phyloP scores from a whole-genome alignment of 768 basidiomycete genomes.

The Cubamyces lactineus region DNA sequence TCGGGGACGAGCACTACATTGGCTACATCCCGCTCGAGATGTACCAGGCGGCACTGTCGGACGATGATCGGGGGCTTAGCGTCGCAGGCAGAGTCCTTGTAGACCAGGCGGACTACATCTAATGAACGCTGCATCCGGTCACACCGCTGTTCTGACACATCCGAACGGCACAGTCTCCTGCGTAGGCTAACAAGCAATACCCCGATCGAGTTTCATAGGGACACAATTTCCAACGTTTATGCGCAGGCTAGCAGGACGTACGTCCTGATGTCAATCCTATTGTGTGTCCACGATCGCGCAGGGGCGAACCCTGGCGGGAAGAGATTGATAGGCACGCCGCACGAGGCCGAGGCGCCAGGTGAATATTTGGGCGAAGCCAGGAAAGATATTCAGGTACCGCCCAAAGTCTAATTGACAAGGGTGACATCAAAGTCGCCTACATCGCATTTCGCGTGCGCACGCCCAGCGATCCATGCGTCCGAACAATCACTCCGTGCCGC shows the following conservation, averaged over 20 bases:
- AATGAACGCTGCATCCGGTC: neutral
- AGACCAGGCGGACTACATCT: constrained; percentile 9
- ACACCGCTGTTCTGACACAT: neutral
- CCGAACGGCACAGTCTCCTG: neutral
- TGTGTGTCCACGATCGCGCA: neutral
- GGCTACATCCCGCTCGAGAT: constrained; percentile 51
- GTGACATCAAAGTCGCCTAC: neutral
- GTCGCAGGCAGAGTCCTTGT: constrained; percentile 27
- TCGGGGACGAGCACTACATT: constrained; percentile 55
- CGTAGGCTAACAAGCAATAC: neutral
- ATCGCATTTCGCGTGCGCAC: neutral
- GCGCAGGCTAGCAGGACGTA: neutral
- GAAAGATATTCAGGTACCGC: constrained; percentile 12
- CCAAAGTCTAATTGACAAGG: constrained; percentile 7
- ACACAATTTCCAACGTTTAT: neutral
- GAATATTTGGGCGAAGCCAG: neutral
- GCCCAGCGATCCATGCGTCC: neutral
- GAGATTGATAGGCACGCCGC: neutral
- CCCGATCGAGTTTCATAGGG: neutral
- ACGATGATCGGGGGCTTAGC: constrained; percentile 4
- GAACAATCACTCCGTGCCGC: constrained; percentile 8
- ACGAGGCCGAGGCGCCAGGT: neutral
- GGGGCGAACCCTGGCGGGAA: neutral
- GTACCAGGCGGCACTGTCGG: constrained; percentile 42
- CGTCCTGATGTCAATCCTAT: neutral